Base-by-base conservation (phyloP, 441 rosid species). In the Adansonia madagascariensis region DNA sequence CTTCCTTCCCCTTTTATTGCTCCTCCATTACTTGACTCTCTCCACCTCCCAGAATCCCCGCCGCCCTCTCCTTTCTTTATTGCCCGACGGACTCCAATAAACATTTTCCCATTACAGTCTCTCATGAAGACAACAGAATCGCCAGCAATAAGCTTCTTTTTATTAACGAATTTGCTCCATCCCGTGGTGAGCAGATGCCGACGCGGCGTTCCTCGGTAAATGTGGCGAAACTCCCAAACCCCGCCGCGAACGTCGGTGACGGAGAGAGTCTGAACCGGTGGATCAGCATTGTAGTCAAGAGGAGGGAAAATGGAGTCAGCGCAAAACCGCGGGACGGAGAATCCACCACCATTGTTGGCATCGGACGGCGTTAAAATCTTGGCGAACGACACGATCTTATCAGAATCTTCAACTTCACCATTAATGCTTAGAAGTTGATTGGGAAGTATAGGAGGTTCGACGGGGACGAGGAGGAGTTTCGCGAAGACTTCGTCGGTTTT, bases 331-430 rank as follows among this genome's bases (percentile, higher is more conserved):
- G 95, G 98, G 59, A 95, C 98, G 6, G 98, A 95, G 82, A 95
- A 95, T 1, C 99, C 96, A 4, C 99, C 98, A 6, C 98, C 98
- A 44, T 92, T 93, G 77, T 95, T 93, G 8, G 99, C 99, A 77
- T 95, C 98, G 0, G 98, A 92, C 31, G 94, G 90, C 64, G 97
- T 93, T 11, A 95, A 66, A 60, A 86, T 83, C 86, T 95, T 95
- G 0, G 98, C 93, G 57, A 88, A 92, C 9, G 91, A 83, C 43
- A 66, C 60, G 57, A 91, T 80, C 85, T 78, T 83, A 12, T 75
- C 83, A 24, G 75, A 60, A 39, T 65, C 75, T 8, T 44, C 82
- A 39, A 70, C 80, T 0, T 61, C 88, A 0, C 72, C 69, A 0
- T 59, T 82, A 0, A 4, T 62, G 8, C 68, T 71, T 11, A 59